Base-by-base conservation (phyloP, 2,329 filamentous ascomycete species). In the Fusarium ambrosium region DNA sequence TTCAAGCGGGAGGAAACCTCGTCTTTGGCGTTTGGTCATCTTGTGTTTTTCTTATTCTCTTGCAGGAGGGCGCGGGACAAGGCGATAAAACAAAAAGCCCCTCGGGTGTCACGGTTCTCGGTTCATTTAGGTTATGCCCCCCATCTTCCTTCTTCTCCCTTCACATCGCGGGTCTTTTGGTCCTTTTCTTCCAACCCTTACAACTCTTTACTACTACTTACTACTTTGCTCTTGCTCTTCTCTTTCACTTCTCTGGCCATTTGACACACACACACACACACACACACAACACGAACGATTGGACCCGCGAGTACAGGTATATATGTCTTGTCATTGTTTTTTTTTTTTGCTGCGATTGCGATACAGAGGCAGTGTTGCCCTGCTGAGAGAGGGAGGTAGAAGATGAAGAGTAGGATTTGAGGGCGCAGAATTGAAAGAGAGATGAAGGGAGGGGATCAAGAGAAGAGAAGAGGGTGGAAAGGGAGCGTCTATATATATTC, bases 401-500 rank as follows among this genome's bases (percentile, higher is more conserved):
- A 39, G 53, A n/a, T 24, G 27, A 45, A 58, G 24, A 51, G 43
- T 4, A 43, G 39, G 29, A 20, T 39, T 20, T n/a, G 37, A 32
- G 14, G 29, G 48, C 62, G 60, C 32, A 62, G 39, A 43, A 48
- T 32, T 22, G 10, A 39, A 64, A 64, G 56, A 61, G 32, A 59
- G 39, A 27, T 24, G 39, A 32, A 27, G 58, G 37, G 37, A 36
- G 27, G 67, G 55, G 16, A 51, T 29, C 45, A n/a, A 51, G 45
- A 29, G 29, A 51, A 45, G 51, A 37, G 27, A 29, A 8, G 27
- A 27, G 7, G 34, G 22, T 41, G 56, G 32, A 55, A 39, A 53
- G 24, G 41, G 61, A 59, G 29, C 66, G 68, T 70, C 75, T 71
- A 69, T 69, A 72, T 65, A 68, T 70, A 77, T 66, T 73, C 55